Conservation (phyloP, 371 early-diverging fungal species). For the Parasitella parasitica region DNA sequence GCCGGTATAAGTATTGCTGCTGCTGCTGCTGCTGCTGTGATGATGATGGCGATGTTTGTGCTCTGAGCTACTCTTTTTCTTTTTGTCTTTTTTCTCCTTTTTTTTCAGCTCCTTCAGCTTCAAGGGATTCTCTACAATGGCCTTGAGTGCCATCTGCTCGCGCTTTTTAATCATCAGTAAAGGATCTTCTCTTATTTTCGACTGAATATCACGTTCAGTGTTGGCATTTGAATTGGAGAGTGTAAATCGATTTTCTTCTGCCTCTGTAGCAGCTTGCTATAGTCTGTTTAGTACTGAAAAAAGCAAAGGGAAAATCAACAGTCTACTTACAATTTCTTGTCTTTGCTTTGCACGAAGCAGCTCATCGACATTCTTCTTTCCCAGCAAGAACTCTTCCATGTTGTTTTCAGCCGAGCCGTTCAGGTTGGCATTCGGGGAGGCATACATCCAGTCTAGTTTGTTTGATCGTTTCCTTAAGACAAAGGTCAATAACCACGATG, state of each 20-base stretch:
- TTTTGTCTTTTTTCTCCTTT: slow-evolving; percentile 48
- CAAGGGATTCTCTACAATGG: slow-evolving; percentile 76
- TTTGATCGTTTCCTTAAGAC: slow-evolving; percentile 57
- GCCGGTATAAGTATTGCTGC: not conserved
- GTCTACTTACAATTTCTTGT: slow-evolving; percentile 48
- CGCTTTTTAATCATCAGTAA: slow-evolving; percentile 81
- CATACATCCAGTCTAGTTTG: slow-evolving; percentile 96
- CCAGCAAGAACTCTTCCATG: slow-evolving; percentile 89
- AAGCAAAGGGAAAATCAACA: too few relatives aligned
- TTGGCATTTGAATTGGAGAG: slow-evolving; percentile 70
- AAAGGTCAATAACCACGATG: not conserved
- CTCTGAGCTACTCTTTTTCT: slow-evolving; percentile 30
- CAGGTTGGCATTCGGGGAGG: slow-evolving; percentile 61
- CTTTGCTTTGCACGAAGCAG: slow-evolving; percentile 55
- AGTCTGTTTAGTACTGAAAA: too few relatives aligned
- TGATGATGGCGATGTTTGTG: slow-evolving; percentile 8
- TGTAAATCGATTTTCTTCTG: slow-evolving; percentile 30
- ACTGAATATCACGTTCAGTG: slow-evolving; percentile 73
- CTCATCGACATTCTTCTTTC: slow-evolving; percentile 80
- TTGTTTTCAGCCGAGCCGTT: slow-evolving; percentile 62
- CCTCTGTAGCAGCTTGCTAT: slow-evolving; percentile 22
- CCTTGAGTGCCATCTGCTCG: slow-evolving; percentile 81
- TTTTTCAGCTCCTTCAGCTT: slow-evolving; percentile 59
- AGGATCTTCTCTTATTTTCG: slow-evolving; percentile 93
- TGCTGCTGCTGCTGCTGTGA: not conserved